Evolutionary conservation across 495 filamentous ascomycete genomes (phyloP), one percentile per base, ranked within the genome.

Genomic region (Copromyces sp.): DNA sequence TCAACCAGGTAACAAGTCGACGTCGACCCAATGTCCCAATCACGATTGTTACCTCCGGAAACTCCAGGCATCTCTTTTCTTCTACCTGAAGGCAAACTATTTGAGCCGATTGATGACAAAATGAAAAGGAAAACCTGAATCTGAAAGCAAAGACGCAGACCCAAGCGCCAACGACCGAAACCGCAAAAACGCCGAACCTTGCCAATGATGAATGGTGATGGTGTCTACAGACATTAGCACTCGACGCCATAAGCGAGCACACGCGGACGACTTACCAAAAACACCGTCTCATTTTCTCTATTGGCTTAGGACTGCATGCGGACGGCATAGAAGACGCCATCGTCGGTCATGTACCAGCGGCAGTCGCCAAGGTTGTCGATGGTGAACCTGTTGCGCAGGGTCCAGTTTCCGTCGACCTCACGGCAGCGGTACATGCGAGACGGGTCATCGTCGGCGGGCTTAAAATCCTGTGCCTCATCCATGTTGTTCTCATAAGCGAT

Each of bases 371-470:
- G 79, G 69, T 83, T 77, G 77, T 88, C 86, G 69, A 88, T 84
- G 6, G 83, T 82, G 72, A 78, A 78, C n/a, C 86, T 82, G 74
- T 81, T 83, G 37, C 82, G 79, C 68, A 84, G 76, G 32, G 81
- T 79, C 82, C 82, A 87, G 45, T 78, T 77, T 16, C 83, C 83
- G 74, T 87, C 82, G 29, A 82, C 74, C 74, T 87, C 85, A 14
- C 85, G 82, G 65, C 81, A 79, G 79, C 83, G 84, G 73, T 87
- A 88, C 78, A 85, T 80, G 69, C 86, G 85, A 44, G 78, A 82
- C 20, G 83, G 81, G 72, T 88, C 83, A 38, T 84, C 80, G 71
- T 87, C 86, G 5, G 83, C 80, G 0, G 86, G 86, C 68, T 83
- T 83, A 70, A 87, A 85, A 45, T 86, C 84, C 79, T 87, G 85